Conservation (phyloP, 2,329 filamentous ascomycete species). For the Aureobasidium sp. region DNA sequence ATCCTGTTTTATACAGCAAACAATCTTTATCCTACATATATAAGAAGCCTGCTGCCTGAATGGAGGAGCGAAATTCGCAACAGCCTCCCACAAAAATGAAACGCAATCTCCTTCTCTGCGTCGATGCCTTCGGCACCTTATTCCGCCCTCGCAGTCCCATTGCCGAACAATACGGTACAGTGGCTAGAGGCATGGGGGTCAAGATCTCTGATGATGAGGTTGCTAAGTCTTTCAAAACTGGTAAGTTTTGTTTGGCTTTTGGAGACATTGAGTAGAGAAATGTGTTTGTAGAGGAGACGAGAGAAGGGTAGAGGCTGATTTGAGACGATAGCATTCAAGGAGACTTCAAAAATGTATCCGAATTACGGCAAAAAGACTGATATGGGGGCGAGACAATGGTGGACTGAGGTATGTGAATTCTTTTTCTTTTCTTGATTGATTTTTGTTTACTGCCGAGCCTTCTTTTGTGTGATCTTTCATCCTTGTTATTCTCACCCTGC, state of each 20-base stretch:
- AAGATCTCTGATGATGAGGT: conserved; percentile 36
- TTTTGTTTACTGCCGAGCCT: no score
- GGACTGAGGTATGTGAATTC: conserved; percentile 43
- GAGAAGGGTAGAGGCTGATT: background rate
- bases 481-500: no score
- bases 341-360: conserved; percentile 40
- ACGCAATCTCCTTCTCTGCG: conserved; percentile 47
- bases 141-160: conserved; percentile 46
- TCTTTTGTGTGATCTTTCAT: no score
- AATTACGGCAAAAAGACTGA: conserved; percentile 50
- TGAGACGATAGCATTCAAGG: conserved; percentile 35
- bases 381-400: conserved; percentile 48
- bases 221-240: conserved; percentile 12
- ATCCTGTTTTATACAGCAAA: background rate
- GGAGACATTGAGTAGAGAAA: no score
- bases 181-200: conserved; percentile 45
- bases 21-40: background rate
- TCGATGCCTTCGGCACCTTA: conserved; percentile 59
- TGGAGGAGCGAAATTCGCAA: background rate
- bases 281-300: no score
- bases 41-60: background rate
- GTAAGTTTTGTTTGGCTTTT: no score
- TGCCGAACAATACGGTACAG: conserved; percentile 44
- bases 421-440: background rate
- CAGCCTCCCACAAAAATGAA: conserved; percentile 9